Percentiles rank a stretch among this genome's conserved stretches.
phyloP scores from a whole-genome alignment of 2,329 filamentous ascomycete species.

The Ceratocystis cubensis region DNA sequence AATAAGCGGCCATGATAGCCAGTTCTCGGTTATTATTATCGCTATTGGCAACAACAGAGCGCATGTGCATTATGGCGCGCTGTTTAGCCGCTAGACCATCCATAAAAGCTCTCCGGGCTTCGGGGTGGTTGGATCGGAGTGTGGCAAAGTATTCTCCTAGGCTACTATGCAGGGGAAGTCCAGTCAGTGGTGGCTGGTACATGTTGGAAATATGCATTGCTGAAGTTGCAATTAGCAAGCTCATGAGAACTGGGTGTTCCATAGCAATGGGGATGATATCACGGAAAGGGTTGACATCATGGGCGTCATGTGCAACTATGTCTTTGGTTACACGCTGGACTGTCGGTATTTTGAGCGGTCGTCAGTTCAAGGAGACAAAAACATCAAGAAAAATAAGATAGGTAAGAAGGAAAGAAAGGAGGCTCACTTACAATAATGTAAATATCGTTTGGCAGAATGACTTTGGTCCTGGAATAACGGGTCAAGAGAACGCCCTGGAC shows the following conservation, averaged over 20 bases:
- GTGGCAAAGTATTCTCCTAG: constrained; percentile 30
- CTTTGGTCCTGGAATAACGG: constrained; percentile 44
- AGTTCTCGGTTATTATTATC: constrained; percentile 35
- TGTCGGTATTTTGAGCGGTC: constrained; percentile 16
- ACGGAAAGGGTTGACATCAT: constrained; percentile 36
- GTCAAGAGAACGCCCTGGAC: constrained; percentile 28
- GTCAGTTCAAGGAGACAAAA: neutral
- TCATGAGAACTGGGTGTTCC: constrained; percentile 35
- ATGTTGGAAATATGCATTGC: constrained; percentile 39
- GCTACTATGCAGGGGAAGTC: constrained; percentile 27
- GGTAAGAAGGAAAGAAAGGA: neutral
- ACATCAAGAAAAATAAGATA: constrained; percentile 22
- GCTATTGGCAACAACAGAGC: constrained; percentile 31
- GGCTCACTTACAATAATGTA: constrained; percentile 37
- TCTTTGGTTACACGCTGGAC: constrained; percentile 41
- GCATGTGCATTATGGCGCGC: constrained; percentile 35
- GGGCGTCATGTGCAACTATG: constrained; percentile 38
- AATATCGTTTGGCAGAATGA: constrained; percentile 34
- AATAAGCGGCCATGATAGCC: constrained; percentile 37
- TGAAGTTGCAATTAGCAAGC: constrained; percentile 39
- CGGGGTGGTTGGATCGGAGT: constrained; percentile 31
- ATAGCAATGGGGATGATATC: constrained; percentile 37
- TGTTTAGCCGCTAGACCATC: constrained; percentile 38
- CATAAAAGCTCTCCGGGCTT: constrained; percentile 32
- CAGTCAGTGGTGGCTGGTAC: constrained; percentile 29